These are phyloP conservation scores for Xylaria castorea DNA, from an alignment of 495 filamentous ascomycete genomes.

Conservation along the genomic window DNA sequence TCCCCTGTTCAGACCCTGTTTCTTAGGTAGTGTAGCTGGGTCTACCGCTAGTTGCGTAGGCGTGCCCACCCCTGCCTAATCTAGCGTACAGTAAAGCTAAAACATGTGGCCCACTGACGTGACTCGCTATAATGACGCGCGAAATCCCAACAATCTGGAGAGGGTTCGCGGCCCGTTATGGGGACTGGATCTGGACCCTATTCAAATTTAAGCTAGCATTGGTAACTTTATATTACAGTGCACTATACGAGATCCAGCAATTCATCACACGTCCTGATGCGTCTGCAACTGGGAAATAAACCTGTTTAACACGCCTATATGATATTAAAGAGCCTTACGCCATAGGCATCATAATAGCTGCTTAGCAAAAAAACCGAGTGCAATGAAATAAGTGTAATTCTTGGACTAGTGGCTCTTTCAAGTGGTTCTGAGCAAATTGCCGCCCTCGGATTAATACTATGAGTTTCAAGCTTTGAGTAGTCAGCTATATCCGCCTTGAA, in stretches of 20 bases:
- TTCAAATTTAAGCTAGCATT: background rate
- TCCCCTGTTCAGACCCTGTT: background rate
- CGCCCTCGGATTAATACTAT: background rate
- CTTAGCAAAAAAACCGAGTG: background rate
- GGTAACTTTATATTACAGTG: background rate
- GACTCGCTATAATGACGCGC: background rate
- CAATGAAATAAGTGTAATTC: background rate
- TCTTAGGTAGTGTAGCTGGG: background rate
- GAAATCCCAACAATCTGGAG: conserved; percentile 16
- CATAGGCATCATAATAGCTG: background rate
- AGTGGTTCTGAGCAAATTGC: background rate
- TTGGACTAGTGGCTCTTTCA: background rate
- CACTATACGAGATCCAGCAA: background rate
- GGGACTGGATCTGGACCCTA: background rate
- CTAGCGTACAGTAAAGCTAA: background rate
- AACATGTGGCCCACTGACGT: background rate
- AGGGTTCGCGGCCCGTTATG: conserved; percentile 18
- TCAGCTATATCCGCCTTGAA: background rate
- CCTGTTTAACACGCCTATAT: background rate
- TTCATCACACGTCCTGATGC: background rate
- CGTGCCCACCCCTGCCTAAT: background rate
- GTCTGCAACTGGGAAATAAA: background rate
- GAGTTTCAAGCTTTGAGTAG: background rate
- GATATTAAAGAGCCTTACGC: background rate
- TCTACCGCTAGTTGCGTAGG: background rate